phyloP scores from a whole-genome alignment of 2,329 filamentous ascomycete species.

The Xylariaceae sp. region DNA sequence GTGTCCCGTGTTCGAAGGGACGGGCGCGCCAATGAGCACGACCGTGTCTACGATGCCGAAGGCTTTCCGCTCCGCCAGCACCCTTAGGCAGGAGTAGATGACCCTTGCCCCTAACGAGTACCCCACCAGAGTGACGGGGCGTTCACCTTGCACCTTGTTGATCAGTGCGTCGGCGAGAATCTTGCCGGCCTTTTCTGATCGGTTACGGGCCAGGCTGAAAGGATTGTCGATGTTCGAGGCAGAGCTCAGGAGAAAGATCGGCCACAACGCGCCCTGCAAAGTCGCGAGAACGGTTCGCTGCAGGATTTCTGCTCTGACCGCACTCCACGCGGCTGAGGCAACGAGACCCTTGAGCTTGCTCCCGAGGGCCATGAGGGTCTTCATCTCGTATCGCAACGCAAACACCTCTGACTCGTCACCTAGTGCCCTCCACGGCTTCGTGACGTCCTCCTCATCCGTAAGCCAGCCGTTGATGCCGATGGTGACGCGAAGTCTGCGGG shows the following conservation, averaged over 20 bases:
- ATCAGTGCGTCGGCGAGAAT: conserved; percentile 71
- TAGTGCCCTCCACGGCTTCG: conserved; percentile 78
- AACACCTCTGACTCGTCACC: conserved; percentile 76
- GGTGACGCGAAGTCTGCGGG: conserved; percentile 70
- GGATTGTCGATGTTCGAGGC: conserved; percentile 78
- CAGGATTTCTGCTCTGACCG: conserved; percentile 74
- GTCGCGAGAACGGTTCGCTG: conserved; percentile 71
- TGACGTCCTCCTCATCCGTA: conserved; percentile 71
- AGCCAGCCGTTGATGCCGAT: conserved; percentile 91
- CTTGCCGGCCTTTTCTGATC: conserved; percentile 78
- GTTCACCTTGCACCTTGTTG: conserved; percentile 68
- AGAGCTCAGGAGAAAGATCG: conserved; percentile 66
- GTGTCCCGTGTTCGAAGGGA: conserved; percentile 69
- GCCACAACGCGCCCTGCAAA: conserved; percentile 70
- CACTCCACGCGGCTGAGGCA: conserved; percentile 72
- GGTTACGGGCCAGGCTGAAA: conserved; percentile 74
- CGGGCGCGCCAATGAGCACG: conserved; percentile 77
- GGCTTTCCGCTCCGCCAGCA: conserved; percentile 64
- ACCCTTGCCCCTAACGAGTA: conserved; percentile 70
- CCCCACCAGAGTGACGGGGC: conserved; percentile 67
- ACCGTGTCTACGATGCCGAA: conserved; percentile 67
- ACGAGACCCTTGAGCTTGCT: conserved; percentile 73
- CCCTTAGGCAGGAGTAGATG: conserved; percentile 68
- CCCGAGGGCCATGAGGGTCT: conserved; percentile 75
- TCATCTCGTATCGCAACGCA: conserved; percentile 81